These are phyloP conservation scores for Oryza officinalis DNA, from an alignment of 176 grass and related monocot genomes.

Conservation along the genomic window DNA sequence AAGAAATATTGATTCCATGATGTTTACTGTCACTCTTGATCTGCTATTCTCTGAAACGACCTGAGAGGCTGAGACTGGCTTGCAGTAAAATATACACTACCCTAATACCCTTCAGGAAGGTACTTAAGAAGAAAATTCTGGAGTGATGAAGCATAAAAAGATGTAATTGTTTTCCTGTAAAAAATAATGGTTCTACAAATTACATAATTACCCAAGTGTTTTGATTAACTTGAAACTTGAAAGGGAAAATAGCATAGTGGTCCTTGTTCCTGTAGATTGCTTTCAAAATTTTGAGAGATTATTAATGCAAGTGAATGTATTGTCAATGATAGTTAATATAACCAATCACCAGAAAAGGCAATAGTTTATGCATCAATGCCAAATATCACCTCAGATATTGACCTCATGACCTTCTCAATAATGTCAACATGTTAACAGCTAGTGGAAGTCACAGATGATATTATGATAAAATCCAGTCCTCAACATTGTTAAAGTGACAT, in stretches of 20 bases:
- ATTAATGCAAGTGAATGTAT: not conserved
- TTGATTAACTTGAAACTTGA: not conserved
- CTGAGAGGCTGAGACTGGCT: not conserved
- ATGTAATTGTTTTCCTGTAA: not conserved
- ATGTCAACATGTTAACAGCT: conserved; percentile 33
- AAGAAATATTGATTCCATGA: conserved; percentile 44
- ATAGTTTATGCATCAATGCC: not conserved
- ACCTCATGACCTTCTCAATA: conserved; percentile 39
- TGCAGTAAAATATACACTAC: not conserved
- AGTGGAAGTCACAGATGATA: conserved; percentile 26
- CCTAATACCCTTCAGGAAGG: not conserved
- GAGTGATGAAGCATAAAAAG: not conserved
- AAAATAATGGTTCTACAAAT: not conserved
- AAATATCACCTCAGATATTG: conserved; percentile 27
- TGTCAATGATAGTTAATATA: not conserved
- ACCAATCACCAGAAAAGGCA: not conserved
- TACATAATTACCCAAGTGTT: not conserved
- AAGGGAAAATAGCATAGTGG: not conserved
- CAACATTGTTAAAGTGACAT: not conserved
- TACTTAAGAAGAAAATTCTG: not conserved
- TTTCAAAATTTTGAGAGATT: not conserved
- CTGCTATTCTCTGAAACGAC: conserved; percentile 19
- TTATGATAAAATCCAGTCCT: conserved; percentile 30
- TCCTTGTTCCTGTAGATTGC: not conserved
- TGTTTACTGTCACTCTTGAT: not conserved